Conservation (phyloP, 208 protist species). For the Leishmania turanica region DNA sequence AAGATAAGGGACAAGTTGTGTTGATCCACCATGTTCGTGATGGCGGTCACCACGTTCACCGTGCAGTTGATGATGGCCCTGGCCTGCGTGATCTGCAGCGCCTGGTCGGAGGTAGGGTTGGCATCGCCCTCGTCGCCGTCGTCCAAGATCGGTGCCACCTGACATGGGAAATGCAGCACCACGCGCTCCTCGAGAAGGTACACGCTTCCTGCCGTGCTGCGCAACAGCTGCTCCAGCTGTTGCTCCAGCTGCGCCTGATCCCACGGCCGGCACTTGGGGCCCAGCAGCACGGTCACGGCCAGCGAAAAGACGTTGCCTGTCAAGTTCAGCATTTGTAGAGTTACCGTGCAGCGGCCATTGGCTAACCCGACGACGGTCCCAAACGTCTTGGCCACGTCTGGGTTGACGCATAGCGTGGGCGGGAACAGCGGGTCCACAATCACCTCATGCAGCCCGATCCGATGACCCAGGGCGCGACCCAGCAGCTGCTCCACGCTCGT, state of each 20-base stretch:
- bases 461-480: conserved; percentile 58
- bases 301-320: conserved; percentile 68
- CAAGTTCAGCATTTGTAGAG: conserved; percentile 64
- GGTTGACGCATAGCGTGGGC: conserved; percentile 77
- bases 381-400: conserved; percentile 64
- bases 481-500: conserved; percentile 85
- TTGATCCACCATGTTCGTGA: conserved; percentile 89
- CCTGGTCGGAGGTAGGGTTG: conserved; percentile 41
- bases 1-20: conserved; percentile 89
- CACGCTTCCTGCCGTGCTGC: conserved; percentile 57
- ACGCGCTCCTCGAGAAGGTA: conserved; percentile 44
- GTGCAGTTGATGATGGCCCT: conserved; percentile 85
- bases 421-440: conserved; percentile 74
- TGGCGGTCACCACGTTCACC: conserved; percentile 86
- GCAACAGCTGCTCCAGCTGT: conserved; percentile 45
- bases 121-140: conserved; percentile 48
- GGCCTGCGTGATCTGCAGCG: conserved; percentile 67
- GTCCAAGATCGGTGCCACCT: conserved; percentile 77
- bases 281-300: conserved; percentile 48
- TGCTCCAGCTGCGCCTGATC: conserved; percentile 36
- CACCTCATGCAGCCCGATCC: conserved; percentile 41
- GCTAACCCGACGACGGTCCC: conserved; percentile 39
- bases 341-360: conserved; percentile 43
- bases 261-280: conserved; percentile 37
- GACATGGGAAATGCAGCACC: conserved; percentile 79